Base-by-base conservation (phyloP, 2,329 filamentous ascomycete species). In the Chrysoporthe cubensis region DNA sequence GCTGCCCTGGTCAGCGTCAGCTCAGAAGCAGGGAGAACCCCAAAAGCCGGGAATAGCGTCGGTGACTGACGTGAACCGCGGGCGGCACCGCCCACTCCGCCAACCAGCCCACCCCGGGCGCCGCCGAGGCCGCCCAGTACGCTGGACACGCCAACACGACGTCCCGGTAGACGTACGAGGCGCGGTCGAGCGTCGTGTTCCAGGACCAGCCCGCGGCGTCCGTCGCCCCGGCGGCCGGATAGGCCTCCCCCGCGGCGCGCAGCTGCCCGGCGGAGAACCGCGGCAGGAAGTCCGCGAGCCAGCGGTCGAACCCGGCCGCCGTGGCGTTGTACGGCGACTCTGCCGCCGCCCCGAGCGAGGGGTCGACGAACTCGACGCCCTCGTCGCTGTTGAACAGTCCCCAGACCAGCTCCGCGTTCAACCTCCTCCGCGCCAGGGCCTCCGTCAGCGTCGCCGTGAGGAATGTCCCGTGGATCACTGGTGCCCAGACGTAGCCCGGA, bases 201-300 rank as follows among this genome's bases (percentile, higher is more conserved):
- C 43, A 65, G 21, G 16, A 3, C 42, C 43, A 65, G 7, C 16
- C 26, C 16, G 42, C 32, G 21, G 42, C 18, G 26, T 48, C 62
- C 1, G 62, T 59, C 21, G 16, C 34, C 5, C 54, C 62, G 42
- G 4, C n/a, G 34, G 42, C 54, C 43, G 62, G 62, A 13, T 65
- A 65, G 2, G 57, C 14, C 8, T 46, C 8, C 26, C 21, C 16
- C 8, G 59, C 43, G 34, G 42, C 9, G 9, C 4, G 6, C 34
- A 26, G 26, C 40, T 65, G 40, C 43, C 21, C 8, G 4, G 18
- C 13, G 3, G 42, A 26, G 42, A 65, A 59, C 21, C 54, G 62
- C n/a, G 62, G 62, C 26, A 65, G 62, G 43, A 65, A 48, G 18
- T 65, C 42, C 7, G 6, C 32, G 4, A 59, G 62, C 62, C 62